Percentiles rank a stretch among this genome's conserved stretches.
Evolutionary conservation across 2,329 filamentous ascomycete species (phyloP).

Genomic region (Fusarium subtropicale): DNA sequence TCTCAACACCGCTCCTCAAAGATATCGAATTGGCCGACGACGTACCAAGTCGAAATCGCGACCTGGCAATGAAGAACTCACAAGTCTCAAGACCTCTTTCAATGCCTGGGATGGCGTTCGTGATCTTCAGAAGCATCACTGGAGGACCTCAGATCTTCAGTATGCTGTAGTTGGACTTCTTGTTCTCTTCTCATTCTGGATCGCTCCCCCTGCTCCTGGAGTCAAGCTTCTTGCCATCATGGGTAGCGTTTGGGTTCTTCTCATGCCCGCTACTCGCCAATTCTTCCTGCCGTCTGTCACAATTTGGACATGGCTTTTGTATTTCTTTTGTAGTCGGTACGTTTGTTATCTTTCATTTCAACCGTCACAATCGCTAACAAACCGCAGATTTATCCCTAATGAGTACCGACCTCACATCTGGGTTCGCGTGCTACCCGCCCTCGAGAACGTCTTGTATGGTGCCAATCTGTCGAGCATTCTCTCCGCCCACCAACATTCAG

Average conservation of each 20-base stretch:
- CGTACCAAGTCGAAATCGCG: slow-evolving; percentile 56
- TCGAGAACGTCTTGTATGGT: slow-evolving; percentile 97
- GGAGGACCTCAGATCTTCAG: slow-evolving; percentile 86
- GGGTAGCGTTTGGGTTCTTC: slow-evolving; percentile 74
- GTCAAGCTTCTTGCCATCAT: slow-evolving; percentile 80
- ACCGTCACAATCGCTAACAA: neutral
- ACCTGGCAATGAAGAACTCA: slow-evolving; percentile 68
- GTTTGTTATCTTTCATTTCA: slow-evolving; percentile 48
- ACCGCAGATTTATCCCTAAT: slow-evolving; percentile 81
- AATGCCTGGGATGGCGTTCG: slow-evolving; percentile 82
- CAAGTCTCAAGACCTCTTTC: slow-evolving; percentile 83
- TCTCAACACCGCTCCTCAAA: slow-evolving; percentile 56
- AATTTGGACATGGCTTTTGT: slow-evolving; percentile 86
- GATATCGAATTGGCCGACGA: slow-evolving; percentile 55
- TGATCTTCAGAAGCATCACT: slow-evolving; percentile 80
- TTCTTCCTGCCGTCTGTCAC: slow-evolving; percentile 90
- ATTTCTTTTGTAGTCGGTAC: slow-evolving; percentile 94
- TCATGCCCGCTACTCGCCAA: slow-evolving; percentile 87
- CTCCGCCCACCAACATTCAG: slow-evolving; percentile 85
- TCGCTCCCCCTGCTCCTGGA: slow-evolving; percentile 84
- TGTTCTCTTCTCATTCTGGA: slow-evolving; percentile 83
- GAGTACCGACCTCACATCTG: slow-evolving; percentile 93
- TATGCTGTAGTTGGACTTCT: slow-evolving; percentile 80
- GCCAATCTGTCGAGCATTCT: slow-evolving; percentile 96
- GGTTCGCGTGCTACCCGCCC: slow-evolving; percentile 91